These are phyloP conservation scores for Cordia subcordata DNA, from an alignment of 257 asterid species.

Conservation along the genomic window DNA sequence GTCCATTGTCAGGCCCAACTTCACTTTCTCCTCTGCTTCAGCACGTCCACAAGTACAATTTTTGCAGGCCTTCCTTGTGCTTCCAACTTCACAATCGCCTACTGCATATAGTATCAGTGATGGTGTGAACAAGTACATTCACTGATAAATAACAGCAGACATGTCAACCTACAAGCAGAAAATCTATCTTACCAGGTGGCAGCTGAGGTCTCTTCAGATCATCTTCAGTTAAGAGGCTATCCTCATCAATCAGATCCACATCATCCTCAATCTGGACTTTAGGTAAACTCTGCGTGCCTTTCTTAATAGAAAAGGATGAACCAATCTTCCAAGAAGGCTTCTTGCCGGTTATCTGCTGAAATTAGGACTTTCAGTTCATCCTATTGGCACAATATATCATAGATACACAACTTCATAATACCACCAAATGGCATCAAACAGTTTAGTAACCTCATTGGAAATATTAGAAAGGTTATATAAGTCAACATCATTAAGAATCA, in stretches of 20 bases:
- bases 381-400: not conserved
- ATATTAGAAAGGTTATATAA: not conserved
- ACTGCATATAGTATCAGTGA: conserved; percentile 13
- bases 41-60: conserved; percentile 93
- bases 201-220: conserved; percentile 83
- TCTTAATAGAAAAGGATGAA: conserved; percentile 78
- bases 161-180: conserved; percentile 10
- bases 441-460: not conserved
- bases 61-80: conserved; percentile 87
- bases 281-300: conserved; percentile 44
- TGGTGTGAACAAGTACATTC: not conserved
- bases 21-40: conserved; percentile 81
- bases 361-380: conserved; percentile 4
- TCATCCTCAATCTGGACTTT: conserved; percentile 75
- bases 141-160: not conserved
- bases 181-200: conserved; percentile 50
- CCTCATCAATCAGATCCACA: conserved; percentile 87
- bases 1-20: conserved; percentile 73
- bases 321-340: conserved; percentile 93
- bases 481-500: not conserved
- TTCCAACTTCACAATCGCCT: conserved; percentile 89
- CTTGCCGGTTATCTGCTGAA: conserved; percentile 56
- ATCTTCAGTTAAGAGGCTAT: conserved; percentile 88
- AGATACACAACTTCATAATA: not conserved
- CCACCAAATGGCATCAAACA: not conserved